These are phyloP conservation scores for Plantago major DNA, from an alignment of 257 asterid species.

Conservation along the genomic window DNA sequence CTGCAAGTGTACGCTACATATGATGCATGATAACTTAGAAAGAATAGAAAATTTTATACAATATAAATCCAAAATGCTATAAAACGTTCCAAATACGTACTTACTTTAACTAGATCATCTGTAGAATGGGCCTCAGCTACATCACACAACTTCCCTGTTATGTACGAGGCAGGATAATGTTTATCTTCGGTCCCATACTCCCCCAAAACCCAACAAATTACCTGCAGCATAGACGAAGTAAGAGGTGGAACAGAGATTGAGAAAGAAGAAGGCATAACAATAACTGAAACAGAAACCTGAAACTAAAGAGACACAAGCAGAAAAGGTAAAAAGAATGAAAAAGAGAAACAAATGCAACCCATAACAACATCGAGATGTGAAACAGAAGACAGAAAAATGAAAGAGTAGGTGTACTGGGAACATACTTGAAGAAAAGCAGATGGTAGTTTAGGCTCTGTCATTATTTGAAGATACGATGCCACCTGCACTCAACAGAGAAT, in stretches of 20 bases:
- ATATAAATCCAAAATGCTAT: conserved; percentile 11
- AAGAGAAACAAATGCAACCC: neutral
- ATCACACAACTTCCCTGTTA: conserved; percentile 87
- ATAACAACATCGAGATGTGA: conserved; percentile 15
- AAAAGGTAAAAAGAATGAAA: neutral
- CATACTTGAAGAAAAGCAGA: conserved; percentile 91
- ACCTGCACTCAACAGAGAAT: conserved; percentile 57
- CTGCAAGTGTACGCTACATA: no score
- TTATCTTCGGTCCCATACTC: conserved; percentile 97
- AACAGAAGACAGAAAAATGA: conserved; percentile 10
- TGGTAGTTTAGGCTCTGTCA: conserved; percentile 94
- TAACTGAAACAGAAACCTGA: neutral
- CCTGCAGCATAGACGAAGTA: conserved; percentile 39
- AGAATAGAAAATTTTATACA: neutral
- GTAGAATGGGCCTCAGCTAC: conserved; percentile 89
- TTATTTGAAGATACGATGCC: conserved; percentile 81
- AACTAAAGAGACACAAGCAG: neutral
- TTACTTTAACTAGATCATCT: conserved; percentile 88
- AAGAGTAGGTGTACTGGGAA: conserved; percentile 20
- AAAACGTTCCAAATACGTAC: conserved; percentile 18
- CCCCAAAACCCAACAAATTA: conserved; percentile 98
- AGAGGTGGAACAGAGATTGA: conserved; percentile 9
- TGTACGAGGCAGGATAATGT: conserved; percentile 85
- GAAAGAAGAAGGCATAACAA: neutral
- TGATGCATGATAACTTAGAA: no score